phyloP scores from a whole-genome alignment of 768 basidiomycete genomes.

The Mrakia frigida region DNA sequence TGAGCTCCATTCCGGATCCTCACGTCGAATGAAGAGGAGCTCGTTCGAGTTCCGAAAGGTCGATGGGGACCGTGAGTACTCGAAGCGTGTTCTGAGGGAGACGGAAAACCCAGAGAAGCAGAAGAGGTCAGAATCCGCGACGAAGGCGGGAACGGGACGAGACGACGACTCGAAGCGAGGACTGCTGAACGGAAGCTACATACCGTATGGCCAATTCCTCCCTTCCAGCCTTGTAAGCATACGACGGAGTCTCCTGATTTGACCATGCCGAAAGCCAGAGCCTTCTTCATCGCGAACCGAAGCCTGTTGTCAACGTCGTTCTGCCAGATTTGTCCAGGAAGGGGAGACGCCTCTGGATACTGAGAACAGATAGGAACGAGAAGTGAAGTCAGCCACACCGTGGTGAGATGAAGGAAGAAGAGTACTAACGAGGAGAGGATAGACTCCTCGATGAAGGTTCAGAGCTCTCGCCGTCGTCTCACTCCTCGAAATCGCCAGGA shows the following conservation, averaged over 20 bases:
- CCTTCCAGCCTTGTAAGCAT: slow-evolving; percentile 99
- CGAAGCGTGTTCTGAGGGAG: neutral
- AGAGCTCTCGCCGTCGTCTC: slow-evolving; percentile 92
- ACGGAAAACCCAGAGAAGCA: neutral
- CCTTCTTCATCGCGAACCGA: slow-evolving; percentile 72
- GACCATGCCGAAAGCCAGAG: slow-evolving; percentile 76
- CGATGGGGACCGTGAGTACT: neutral
- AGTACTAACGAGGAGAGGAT: neutral
- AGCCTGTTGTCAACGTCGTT: slow-evolving; percentile 62
- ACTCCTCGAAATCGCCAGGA: slow-evolving; percentile 94
- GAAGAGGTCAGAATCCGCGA: neutral
- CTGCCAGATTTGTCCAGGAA: slow-evolving; percentile 79
- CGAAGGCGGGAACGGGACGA: no score
- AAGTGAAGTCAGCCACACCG: neutral
- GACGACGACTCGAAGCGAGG: no score
- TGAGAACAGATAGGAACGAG: neutral
- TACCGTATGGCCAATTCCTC: slow-evolving; percentile 59
- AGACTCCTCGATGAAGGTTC: slow-evolving; percentile 56
- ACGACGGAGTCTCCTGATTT: slow-evolving; percentile 78
- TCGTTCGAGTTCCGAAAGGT: neutral
- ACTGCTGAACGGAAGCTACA: no score
- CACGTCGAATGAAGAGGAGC: neutral
- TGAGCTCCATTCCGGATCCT: neutral
- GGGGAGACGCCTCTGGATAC: no score
- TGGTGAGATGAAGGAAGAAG: neutral